Base-by-base conservation (phyloP, 2,329 filamentous ascomycete genomes). In the Botrytis porri region DNA sequence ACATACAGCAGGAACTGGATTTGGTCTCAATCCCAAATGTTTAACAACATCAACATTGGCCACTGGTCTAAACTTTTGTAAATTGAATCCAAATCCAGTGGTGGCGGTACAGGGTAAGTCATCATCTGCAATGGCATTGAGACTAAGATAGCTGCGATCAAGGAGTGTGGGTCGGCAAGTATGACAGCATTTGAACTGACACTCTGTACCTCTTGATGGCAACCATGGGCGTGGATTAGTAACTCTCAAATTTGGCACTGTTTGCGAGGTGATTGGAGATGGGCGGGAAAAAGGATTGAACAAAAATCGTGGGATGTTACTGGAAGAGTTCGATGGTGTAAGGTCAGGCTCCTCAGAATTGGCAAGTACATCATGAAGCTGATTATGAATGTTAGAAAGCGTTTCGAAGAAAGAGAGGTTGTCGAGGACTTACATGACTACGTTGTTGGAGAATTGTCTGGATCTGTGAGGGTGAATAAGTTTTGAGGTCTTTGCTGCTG, bases 31-130 rank as follows among this genome's bases (percentile, higher is more conserved):
- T 5, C 80, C 80, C 22, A 80, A 67, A 60, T 78, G 80, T 37
- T 72, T 75, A 25, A 79, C 78, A 63, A 74, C 45, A 18, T 78
- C 75, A 41, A 72, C 75, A 18, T 71, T n/a, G 1, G 70, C 66
- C 37, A 81, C 77, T 1, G 87, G 87, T n/a, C 86, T 81, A 10
- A 73, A 79, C 77, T 39, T 83, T 78, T 48, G 69, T 9, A 82
- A 76, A 67, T 86, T 83, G 74, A 89, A 89, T 22, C 87, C 85
- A 75, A 84, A 89, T 1, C 86, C 88, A 2, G 83, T 81, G 10
- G 85, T 85, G 7, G 84, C 85, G 7, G 84, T 85, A 8, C 86
- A 82, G 0, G 84, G 83, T 5, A 88, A 80, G 65, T 88, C 85
- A 10, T 83, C 86, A 35, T 85, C 79, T n/a, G 82, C 78, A 35